Conservation (phyloP, 805 yeast species). For the Metschnikowia sp. region DNA sequence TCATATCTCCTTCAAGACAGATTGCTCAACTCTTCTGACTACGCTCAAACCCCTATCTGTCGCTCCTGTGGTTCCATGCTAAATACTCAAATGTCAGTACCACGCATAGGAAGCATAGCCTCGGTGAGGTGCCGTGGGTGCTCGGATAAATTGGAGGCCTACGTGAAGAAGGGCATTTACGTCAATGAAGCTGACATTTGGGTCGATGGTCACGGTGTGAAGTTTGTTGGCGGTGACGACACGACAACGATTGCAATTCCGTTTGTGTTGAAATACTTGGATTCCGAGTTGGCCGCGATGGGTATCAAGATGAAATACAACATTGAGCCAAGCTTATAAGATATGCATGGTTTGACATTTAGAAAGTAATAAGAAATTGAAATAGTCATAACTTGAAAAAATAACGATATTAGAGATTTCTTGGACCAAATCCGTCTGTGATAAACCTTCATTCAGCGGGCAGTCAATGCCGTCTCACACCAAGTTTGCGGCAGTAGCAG, state of each 20-base stretch:
- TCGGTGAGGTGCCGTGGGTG: conserved; percentile 87
- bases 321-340: conserved; percentile 53
- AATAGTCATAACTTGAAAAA: too few relatives aligned
- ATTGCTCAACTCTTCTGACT: conserved; percentile 90
- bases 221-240: conserved; percentile 86
- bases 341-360: background rate
- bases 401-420: too few relatives aligned
- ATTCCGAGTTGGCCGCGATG: conserved; percentile 95
- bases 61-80: conserved; percentile 90
- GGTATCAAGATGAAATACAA: conserved; percentile 91
- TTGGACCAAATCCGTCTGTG: too few relatives aligned
- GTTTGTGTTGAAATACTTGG: conserved; percentile 90
- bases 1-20: conserved; percentile 93
- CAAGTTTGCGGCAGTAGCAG: too few relatives aligned
- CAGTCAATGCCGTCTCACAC: too few relatives aligned
- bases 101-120: conserved; percentile 81
- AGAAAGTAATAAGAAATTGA: background rate
- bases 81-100: conserved; percentile 86
- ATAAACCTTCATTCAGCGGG: too few relatives aligned
- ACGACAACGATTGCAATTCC: conserved; percentile 97
- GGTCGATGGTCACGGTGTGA: conserved; percentile 97
- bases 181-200: conserved; percentile 75
- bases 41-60: conserved; percentile 87
- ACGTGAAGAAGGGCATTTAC: conserved; percentile 43
- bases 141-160: conserved; percentile 65